Evolutionary conservation across 139 green algal species (phyloP), one percentile per base, ranked within the genome.

Genomic region (Chlamydomonas eustigma): DNA sequence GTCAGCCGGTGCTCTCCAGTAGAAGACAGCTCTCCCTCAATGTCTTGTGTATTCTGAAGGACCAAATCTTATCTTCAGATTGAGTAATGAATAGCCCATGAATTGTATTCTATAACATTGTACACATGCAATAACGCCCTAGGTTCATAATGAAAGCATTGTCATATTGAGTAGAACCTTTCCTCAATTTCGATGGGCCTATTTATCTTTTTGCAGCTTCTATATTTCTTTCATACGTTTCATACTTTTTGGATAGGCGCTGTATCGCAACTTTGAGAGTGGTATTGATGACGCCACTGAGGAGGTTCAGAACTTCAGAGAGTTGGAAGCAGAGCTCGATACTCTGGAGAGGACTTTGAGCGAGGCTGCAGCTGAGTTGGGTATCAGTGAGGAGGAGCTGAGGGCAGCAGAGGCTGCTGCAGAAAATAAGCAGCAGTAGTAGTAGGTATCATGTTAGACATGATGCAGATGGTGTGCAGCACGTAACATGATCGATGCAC

Each of bases 1-100:
- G 33, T 81, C 25, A 6, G 74, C 34, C 25, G 24, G 34, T 22
- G 58, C n/a, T n/a, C n/a, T n/a, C n/a, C n/a, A 70, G 58, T 24
- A 8, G 34, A 18, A 37, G 58, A 28, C 25, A 34, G 12, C 44
- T 28, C 12, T 12, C 12, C 44, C 18, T 58, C 18, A 18, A 58
- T 58, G 44, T 12, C 12, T 58, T 12, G 18, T 58, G 44, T 58
- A 58, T 12, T 28, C 44, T 58, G 18, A 58, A 28, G 44, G 44
- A 18, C 44, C 12, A 58, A 18, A 18, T 58, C 44, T 12, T 28
- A 18, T 12, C 12, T 58, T 58, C 44, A 58, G 44, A 58, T 12
- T 28, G 44, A 18, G 44, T 58, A 18, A 18, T 58, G 44, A 18
- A 58, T 58, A 58, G 12, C 44, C 44, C 12, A 18, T 58, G 12